Evolutionary conservation across 768 basidiomycete species (phyloP).

Genomic region (Phlebiopsis gigantea): DNA sequence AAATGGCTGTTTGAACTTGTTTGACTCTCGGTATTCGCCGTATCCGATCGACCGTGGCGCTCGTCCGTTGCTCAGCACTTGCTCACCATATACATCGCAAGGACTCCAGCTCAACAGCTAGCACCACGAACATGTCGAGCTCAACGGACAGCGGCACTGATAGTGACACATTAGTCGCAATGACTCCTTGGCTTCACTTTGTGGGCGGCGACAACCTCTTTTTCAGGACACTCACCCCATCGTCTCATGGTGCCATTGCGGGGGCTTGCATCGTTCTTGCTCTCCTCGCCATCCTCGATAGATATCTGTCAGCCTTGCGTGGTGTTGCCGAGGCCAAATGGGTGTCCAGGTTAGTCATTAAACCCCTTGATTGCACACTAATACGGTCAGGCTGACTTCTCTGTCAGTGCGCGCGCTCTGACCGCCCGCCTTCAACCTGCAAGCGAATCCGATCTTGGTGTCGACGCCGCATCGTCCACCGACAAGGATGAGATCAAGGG

Average conservation of each 20-base stretch:
- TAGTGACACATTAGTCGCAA: slow-evolving; percentile 14
- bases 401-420: neutral
- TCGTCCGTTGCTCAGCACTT: neutral
- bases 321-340: slow-evolving; percentile 51
- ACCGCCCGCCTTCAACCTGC: neutral
- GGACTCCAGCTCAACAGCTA: neutral
- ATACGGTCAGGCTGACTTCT: neutral
- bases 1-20: slow-evolving; percentile 6
- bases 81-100: neutral
- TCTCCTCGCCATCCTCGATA: slow-evolving; percentile 62
- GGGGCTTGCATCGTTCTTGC: slow-evolving; percentile 73
- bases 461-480: neutral
- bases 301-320: slow-evolving; percentile 59
- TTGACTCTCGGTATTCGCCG: slow-evolving; percentile 9
- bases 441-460: neutral
- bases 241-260: slow-evolving; percentile 61
- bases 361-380: neutral
- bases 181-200: slow-evolving; percentile 64
- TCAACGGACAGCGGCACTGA: neutral
- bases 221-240: slow-evolving; percentile 67
- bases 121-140: neutral
- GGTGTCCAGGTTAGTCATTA: slow-evolving; percentile 43
- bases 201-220: slow-evolving; percentile 55
- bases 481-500: slow-evolving; percentile 10
- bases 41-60: too few relatives aligned